Evolutionary conservation across 805 yeast genomes (phyloP).

Genomic region (Metschnikowia henanensis): DNA sequence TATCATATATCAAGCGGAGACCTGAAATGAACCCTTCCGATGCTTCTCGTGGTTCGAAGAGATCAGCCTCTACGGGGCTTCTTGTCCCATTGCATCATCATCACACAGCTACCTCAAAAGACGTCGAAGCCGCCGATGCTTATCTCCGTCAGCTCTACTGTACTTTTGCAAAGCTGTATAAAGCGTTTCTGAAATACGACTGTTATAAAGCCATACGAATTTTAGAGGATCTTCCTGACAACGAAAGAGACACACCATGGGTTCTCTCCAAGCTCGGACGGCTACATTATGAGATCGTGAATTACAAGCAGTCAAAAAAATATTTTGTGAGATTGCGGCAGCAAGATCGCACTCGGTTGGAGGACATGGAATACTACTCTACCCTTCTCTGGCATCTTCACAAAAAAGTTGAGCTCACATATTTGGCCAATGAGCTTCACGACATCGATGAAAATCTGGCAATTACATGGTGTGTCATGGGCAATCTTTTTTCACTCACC

Average conservation of each 20-base stretch:
- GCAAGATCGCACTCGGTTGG: constrained; percentile 73
- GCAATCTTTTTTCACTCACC: constrained; percentile 81
- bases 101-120: constrained; percentile 8
- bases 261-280: constrained; percentile 79
- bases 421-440: constrained; percentile 76
- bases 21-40: constrained; percentile 13
- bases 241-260: constrained; percentile 76
- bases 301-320: constrained; percentile 72
- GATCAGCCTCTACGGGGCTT: constrained; percentile 15
- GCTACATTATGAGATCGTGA: constrained; percentile 82
- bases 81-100: constrained; percentile 1
- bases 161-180: constrained; percentile 58
- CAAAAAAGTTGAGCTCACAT: constrained; percentile 75
- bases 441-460: constrained; percentile 66
- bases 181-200: constrained; percentile 64
- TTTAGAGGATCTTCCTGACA: constrained; percentile 61
- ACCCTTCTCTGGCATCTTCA: constrained; percentile 93
- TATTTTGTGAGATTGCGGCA: constrained; percentile 62
- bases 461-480: constrained; percentile 89
- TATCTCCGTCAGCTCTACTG: constrained; percentile 49
- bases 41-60: constrained; percentile 13
- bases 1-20: constrained; percentile 14
- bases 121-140: constrained; percentile 29
- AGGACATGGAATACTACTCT: constrained; percentile 90
- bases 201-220: constrained; percentile 77